Evolutionary conservation across 2,329 filamentous ascomycete genomes (phyloP), one percentile per base, ranked within the genome.

Genomic region (Diaporthe batatas): DNA sequence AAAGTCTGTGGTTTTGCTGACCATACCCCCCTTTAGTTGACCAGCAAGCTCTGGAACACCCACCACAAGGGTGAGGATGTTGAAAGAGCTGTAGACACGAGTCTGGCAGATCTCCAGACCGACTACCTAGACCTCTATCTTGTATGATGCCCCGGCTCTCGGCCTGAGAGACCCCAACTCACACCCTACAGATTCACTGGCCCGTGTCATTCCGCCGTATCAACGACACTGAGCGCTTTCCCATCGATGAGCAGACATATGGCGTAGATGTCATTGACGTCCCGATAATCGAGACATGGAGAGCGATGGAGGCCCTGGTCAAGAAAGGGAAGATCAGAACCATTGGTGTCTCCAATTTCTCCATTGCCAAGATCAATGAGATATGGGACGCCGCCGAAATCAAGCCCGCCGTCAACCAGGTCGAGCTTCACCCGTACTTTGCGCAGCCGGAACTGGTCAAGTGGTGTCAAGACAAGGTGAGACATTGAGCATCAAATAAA

Each of bases 311-410:
- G 79, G 84, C 84, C 64, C 79, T 90, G 18, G 82, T 88, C 3
- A 80, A 80, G 49, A 84, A 85, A 53, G 86, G 86, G 75, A 90
- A 90, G 79, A 82, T 86, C 32, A 84, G 84, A 74, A 83, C 84
- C 68, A 89, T 90, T 68, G 88, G 88, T 21, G 84, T 90, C 39
- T 86, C 84, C 73, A 90, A 90, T 81, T 90, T 86, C 79, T 86
- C 84, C 39, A 80, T 82, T 58, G 77, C 82, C 51, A 85, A 84
- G 62, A 84, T 90, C 42, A 84, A 89, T 75, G 79, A 86, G 58
- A 81, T 91, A 23, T 82, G 88, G 67, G 39, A 79, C 83, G 64
- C 78, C 36, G 85, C 84, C 32, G 81, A 83, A 73, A 82, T 87
- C 76, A 83, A 82, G 70, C 86, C 85, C 0, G 78, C 81, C 5